A percentile compares a stretch with the other conserved stretches of the same genome.
Conservation (phyloP, 2,329 filamentous ascomycete genomes). For the Claviceps pazoutovae region DNA sequence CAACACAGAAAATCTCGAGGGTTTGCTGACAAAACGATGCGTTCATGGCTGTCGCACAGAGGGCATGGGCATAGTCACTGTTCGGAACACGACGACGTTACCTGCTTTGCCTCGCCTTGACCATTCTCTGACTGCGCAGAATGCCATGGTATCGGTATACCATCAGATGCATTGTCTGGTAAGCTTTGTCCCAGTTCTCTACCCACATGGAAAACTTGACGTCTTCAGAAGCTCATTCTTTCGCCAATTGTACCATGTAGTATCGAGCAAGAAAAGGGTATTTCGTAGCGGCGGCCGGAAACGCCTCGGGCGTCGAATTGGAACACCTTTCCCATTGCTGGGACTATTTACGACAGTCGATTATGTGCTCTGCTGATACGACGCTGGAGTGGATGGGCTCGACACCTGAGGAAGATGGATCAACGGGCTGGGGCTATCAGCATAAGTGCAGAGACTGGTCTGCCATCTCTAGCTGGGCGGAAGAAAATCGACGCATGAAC, state of each 20-base stretch:
- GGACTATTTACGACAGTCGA: neutral
- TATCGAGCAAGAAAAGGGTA: neutral
- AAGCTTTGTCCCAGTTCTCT: neutral
- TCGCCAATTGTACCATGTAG: neutral
- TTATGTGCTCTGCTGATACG: constrained; percentile 2
- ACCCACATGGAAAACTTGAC: too few species aligned
- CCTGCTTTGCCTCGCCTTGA: neutral
- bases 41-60: neutral
- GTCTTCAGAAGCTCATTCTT: neutral
- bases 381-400: neutral
- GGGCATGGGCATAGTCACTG: neutral
- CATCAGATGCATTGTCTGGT: constrained; percentile 3
- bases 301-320: neutral
- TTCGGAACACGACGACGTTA: neutral
- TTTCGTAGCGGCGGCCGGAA: neutral
- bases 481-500: constrained; percentile 9
- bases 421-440: constrained; percentile 1
- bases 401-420: neutral
- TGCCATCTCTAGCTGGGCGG: neutral
- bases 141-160: constrained; percentile 1
- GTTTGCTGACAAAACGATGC: neutral
- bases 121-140: neutral
- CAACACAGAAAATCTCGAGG: too few species aligned
- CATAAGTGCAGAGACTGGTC: neutral
- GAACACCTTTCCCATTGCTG: constrained; percentile 1